Base-by-base conservation (phyloP, 345 rosid species). In the Euphorbia peplus region DNA sequence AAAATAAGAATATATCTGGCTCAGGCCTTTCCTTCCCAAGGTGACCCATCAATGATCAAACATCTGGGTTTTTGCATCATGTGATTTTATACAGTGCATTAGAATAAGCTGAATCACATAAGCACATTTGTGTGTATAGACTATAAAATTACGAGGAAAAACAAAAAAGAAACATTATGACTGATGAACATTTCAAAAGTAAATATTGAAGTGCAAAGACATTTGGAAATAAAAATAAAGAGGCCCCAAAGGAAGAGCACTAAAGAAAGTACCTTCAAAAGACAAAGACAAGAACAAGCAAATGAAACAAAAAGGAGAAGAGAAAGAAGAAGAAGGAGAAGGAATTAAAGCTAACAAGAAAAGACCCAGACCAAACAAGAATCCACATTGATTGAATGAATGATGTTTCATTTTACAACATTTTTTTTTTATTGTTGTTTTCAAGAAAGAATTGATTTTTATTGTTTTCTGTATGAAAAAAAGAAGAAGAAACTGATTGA, bases 1-100 rank as follows among this genome's bases (percentile, higher is more conserved):
- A 57, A n/a, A 14, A 66, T 56, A 37, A 63, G 66, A 70, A 18
- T 24, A 55, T 19, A 26, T 55, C 15, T 60, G 18, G 42, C 29
- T 60, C 59, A 53, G 58, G 25, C 62, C 32, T 78, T 75, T 70
- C 77, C 61, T 76, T 82, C 69, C 81, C 83, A 68, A 76, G 60
- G 68, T 68, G 70, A 67, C 64, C 57, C 64, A 63, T 68, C 74
- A 68, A 67, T 73, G 74, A 67, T 66, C 73, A 14, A 55, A 48
- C 70, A 71, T 63, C 72, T 74, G 73, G 72, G 39, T 56, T 63
- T 32, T 63, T 32, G 28, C 67, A 60, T 71, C 59, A 44, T 52
- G 60, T 54, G 65, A 55, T 26, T 35, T 26, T 48, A 39, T 32
- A 51, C 30, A 28, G 41, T 66, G 2, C 21, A n/a, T n/a, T n/a